Percentiles rank a stretch among this genome's conserved stretches.
Conservation (phyloP, 192 early-diverging fungal species). For the Ambispora gerdemannii region DNA sequence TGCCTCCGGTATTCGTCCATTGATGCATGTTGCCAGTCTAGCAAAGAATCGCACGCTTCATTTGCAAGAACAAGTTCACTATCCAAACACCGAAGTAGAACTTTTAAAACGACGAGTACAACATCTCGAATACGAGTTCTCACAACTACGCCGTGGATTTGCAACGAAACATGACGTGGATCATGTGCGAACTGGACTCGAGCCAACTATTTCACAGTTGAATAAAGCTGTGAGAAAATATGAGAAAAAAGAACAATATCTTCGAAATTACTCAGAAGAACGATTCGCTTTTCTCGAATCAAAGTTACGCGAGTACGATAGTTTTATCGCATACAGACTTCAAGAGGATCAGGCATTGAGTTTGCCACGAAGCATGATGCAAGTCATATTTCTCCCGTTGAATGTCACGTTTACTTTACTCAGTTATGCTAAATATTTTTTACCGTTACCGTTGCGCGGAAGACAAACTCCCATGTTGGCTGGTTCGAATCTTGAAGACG, state of each 20-base stretch:
- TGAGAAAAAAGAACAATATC: slow-evolving; percentile 53
- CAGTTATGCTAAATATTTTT: slow-evolving; percentile 43
- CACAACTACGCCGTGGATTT: slow-evolving; percentile 46
- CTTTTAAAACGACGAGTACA: slow-evolving; percentile 44
- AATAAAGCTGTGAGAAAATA: slow-evolving; percentile 51
- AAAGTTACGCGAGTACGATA: slow-evolving; percentile 56
- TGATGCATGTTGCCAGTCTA: slow-evolving; percentile 48
- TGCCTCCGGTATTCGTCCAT: slow-evolving; percentile 52
- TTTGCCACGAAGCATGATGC: slow-evolving; percentile 32
- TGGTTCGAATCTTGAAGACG: slow-evolving; percentile 11
- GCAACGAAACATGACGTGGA: slow-evolving; percentile 55
- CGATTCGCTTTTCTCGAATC: slow-evolving; percentile 48
- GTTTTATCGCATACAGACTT: slow-evolving; percentile 46
- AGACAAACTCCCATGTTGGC: slow-evolving; percentile 26
- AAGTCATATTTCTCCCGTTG: slow-evolving; percentile 50
- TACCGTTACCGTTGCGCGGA: slow-evolving; percentile 29
- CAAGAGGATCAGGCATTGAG: slow-evolving; percentile 49
- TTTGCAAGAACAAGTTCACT: slow-evolving; percentile 54
- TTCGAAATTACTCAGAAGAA: slow-evolving; percentile 52
- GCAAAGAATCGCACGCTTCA: slow-evolving; percentile 49
- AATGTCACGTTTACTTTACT: slow-evolving; percentile 47
- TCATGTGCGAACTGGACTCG: slow-evolving; percentile 49
- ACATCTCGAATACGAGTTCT: slow-evolving; percentile 50
- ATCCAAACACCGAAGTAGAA: slow-evolving; percentile 48
- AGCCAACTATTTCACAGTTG: slow-evolving; percentile 51